Percentiles rank a stretch among this genome's conserved stretches.
These are phyloP conservation scores for Nothophoma quercina DNA, from an alignment of 2,329 filamentous ascomycete species.

Conservation along the genomic window DNA sequence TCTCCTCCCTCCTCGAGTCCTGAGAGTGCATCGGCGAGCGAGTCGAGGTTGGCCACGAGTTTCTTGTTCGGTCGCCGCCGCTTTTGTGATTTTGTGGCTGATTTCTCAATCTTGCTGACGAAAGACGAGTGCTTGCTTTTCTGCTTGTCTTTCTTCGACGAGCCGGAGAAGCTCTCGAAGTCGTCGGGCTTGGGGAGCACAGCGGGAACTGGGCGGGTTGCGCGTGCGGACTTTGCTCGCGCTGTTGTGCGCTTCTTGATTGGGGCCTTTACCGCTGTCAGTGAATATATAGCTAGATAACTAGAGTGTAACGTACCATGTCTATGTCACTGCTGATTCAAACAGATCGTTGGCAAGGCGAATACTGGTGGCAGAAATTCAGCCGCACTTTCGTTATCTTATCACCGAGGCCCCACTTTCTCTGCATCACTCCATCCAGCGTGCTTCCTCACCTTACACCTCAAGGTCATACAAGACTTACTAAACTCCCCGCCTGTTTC, in stretches of 20 bases:
- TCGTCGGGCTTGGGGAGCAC: conserved; percentile 43
- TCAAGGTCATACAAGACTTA: not conserved
- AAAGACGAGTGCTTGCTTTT: conserved; percentile 82
- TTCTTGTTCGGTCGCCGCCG: conserved; percentile 77
- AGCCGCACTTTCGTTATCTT: conserved; percentile 14
- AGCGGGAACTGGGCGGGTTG: conserved; percentile 30
- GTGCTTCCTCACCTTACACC: not conserved
- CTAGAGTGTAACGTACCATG: not conserved
- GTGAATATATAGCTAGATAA: not conserved
- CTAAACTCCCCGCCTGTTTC: too few species aligned
- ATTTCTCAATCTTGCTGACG: conserved; percentile 76
- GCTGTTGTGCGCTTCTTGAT: conserved; percentile 48
- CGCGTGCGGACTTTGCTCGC: conserved; percentile 44
- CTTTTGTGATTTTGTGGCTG: conserved; percentile 63
- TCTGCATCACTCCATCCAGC: not conserved
- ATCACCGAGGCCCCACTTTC: conserved; percentile 2
- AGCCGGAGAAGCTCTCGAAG: conserved; percentile 63
- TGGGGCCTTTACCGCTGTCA: conserved; percentile 35
- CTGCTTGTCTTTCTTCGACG: conserved; percentile 84
- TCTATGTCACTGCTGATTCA: not conserved
- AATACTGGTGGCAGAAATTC: conserved; percentile 1
- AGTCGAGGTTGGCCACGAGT: conserved; percentile 76
- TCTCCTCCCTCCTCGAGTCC: conserved; percentile 57
- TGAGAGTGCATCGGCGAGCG: conserved; percentile 81
- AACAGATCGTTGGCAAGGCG: not conserved